These are phyloP conservation scores for Eragrostis nindensis DNA, from an alignment of 176 grass and related monocot species.

Conservation along the genomic window DNA sequence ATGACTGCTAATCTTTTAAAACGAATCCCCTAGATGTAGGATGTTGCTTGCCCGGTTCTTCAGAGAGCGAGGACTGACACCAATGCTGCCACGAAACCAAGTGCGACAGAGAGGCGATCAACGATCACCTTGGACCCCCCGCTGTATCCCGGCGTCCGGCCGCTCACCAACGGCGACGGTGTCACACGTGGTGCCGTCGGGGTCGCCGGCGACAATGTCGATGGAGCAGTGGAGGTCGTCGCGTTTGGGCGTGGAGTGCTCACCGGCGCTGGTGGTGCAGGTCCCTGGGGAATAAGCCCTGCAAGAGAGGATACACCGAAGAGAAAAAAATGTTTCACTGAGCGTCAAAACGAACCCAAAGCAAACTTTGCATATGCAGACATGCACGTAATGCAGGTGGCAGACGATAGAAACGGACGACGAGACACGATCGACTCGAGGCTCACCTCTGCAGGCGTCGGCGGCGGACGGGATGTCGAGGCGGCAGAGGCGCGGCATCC, in stretches of 20 bases:
- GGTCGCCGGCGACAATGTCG: slow-evolving; percentile 13
- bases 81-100: slow-evolving; percentile 47
- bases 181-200: slow-evolving; percentile 20
- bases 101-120: slow-evolving; percentile 8
- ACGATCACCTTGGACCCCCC: slow-evolving; percentile 42
- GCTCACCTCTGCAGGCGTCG: slow-evolving; percentile 56
- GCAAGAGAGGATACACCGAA: slow-evolving; percentile 28
- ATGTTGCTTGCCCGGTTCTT: not conserved
- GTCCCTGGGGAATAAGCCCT: slow-evolving; percentile 37
- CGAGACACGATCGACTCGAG: not conserved
- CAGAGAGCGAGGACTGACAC: slow-evolving; percentile 44
- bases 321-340: not conserved
- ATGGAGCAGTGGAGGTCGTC: slow-evolving; percentile 35
- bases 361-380: no score
- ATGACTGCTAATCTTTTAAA: not conserved
- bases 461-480: slow-evolving; percentile 50
- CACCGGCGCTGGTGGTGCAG: slow-evolving; percentile 34
- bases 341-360: not conserved
- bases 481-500: slow-evolving; percentile 68
- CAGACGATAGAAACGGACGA: not conserved
- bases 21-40: not conserved
- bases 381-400: not conserved
- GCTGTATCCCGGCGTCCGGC: slow-evolving; percentile 57
- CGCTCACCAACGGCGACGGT: slow-evolving; percentile 45
- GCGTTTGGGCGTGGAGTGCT: slow-evolving; percentile 18